Base-by-base conservation (phyloP, 495 filamentous ascomycete species). In the Penicillium goetzii region DNA sequence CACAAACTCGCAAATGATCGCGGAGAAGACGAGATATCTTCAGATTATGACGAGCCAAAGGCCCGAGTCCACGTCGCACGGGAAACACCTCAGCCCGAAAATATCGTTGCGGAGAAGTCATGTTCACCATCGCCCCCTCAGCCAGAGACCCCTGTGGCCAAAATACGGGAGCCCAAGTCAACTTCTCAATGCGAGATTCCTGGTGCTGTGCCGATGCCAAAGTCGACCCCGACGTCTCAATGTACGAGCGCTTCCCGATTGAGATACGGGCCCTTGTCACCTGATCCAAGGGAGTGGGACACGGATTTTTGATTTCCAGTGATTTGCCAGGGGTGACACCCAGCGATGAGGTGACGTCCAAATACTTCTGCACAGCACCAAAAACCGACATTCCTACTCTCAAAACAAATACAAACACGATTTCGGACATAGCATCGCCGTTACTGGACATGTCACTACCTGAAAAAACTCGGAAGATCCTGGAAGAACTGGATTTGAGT, bases 271-370 rank as follows among this genome's bases (percentile, higher is more conserved):
- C 43, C 56, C 10, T 59, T 70, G 41, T 61, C 67, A 28, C 55
- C 61, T 36, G 45, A 72, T 53, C 61, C 72, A n/a, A 17, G 8
- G 3, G 28, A 61, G 25, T 76, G 67, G 69, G 65, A 74, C 15
- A 12, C 62, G 76, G 77, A 72, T 81, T 80, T 81, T 78, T 74
- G 69, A 69, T 40, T 15, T 56, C 78, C 78, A 62, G 68, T 76
- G 78, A 81, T 78, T 78, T 69, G 64, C 72, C 64, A 67, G 66
- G 63, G 49, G 55, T 73, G 66, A 74, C 67, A 63, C 65, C 71
- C 62, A 61, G 74, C 67, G 76, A 76, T 78, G 78, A 81, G 77
- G 77, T 77, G 60, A 71, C 62, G 68, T 81, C 78, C 5, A 77
- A 75, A 61, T 80, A 78, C 67, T 81, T 81, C 61, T 56, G 14